Evolutionary conservation across 805 yeast species (phyloP), one percentile per base, ranked within the genome.

Genomic region (Yamadazyma sp.): DNA sequence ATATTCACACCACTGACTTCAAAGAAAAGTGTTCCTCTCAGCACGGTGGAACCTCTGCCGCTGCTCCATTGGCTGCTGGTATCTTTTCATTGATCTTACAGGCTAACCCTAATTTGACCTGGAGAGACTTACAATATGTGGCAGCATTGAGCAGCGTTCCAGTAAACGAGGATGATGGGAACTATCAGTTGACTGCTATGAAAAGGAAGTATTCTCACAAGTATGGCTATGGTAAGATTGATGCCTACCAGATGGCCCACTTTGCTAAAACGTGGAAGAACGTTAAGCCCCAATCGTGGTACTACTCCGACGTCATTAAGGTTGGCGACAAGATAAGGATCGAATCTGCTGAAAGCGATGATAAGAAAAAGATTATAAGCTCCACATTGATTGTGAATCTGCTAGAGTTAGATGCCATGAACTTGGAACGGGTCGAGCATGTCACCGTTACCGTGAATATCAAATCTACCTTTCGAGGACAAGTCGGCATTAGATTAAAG

Each of bases 1-100:
- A 79, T 53, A 91, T 93, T 40, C 90, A 85, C 54, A 85, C 98
- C 5, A 84, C 96, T 2, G 95, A 86, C 56, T 73, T 86, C 28
- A 70, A 80, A 34, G 73, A 74, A 5, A 60, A 66, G 48, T 93
- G 99, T 60, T 67, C 95, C 2, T 72, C 72, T 25, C 59, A 50
- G 17, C 99, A 93, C 59, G 96, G 97, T 8, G 99, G 99, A 14
- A 93, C 99, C 0, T 91, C 98, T 15, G 99, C 99, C 0, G 97
- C 99, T 11, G 99, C 99, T 0, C 99, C 99, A 0, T 71, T 93
- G 40, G 98, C 97, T 0, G 97, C 98, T 0, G 99, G 98, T n/a
- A 74, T 93, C 1, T 88, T 85, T 57, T 77, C 97, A 0, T 67
- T 93, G 36, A 86, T 86, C 2, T 67, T 93, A 35, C 80, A 82